Base-by-base conservation (phyloP, 805 yeast species). In the Hanseniaspora jakobsenii region DNA sequence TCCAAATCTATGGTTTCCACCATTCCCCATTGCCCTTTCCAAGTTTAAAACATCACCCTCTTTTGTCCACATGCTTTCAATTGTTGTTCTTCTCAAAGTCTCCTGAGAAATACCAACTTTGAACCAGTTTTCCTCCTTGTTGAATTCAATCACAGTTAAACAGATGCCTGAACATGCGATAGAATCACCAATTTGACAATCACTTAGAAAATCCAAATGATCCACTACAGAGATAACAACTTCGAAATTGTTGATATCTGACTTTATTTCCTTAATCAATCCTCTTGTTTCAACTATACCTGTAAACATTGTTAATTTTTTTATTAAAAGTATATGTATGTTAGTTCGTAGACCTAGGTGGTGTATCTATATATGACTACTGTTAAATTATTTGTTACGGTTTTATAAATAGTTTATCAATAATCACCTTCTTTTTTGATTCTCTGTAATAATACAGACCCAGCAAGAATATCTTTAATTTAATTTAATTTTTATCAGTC, bases 91-190 rank as follows among this genome's bases (percentile, higher is more conserved):
- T 49, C 84, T 73, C 30, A 91, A 67, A 0, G 98, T 87, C 56
- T 91, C 99, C 8, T 93, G 94, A 1, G 95, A 82, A 23, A 91
- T 66, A 0, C 98, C 98, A 2, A 89, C 94, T 58, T 81, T 85
- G 66, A 91, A 91, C 19, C 64, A 61, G 5, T 62, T 61, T n/a
- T 34, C 22, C 7, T 16, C 26, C 5, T 63, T 64, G 28, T 66
- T 62, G 54, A 84, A 86, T 51, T 79, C 86, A 0, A 95, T 86
- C 6, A 89, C 96, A 0, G 99, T 91, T 27, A 91, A 69, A 62
- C 99, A 91, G 1, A 71, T 72, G 7, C 98, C 98, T 57, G 83
- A 83, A 23, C 89, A 74, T 22, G 91, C 75, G 47, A 91, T 91
- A 13, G 95, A 83, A 63, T 91, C 99, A 10, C 99, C 99, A 30